Evolutionary conservation across 306 rosid genomes (phyloP).

Genomic region (Quillaja saponaria): DNA sequence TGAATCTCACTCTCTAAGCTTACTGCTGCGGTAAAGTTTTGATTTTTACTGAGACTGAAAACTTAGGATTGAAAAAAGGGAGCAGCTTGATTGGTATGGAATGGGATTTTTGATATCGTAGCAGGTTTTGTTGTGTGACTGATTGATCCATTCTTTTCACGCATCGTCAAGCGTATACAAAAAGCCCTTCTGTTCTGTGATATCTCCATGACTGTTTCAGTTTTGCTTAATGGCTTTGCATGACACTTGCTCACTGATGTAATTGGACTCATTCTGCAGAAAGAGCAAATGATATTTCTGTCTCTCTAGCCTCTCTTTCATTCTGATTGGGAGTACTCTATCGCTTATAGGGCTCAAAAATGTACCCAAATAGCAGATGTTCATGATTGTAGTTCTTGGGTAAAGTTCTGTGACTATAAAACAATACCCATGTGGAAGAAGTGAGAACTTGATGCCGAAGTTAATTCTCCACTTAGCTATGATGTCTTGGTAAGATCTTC

Average conservation of each 20-base stretch:
- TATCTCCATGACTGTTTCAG: constrained; percentile 2
- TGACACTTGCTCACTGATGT: constrained; percentile 27
- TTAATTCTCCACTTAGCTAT: constrained; percentile 24
- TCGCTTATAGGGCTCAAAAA: too few relatives aligned
- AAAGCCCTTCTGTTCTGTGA: constrained; percentile 1
- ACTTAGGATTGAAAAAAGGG: not conserved
- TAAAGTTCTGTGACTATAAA: not conserved
- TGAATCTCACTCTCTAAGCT: not conserved
- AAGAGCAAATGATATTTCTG: constrained; percentile 3
- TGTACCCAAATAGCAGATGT: not conserved
- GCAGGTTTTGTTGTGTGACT: constrained; percentile 8
- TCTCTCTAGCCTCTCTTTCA: not conserved
- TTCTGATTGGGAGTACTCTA: too few relatives aligned
- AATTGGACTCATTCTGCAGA: constrained; percentile 23
- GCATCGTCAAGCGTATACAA: constrained; percentile 26
- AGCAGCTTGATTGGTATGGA: constrained; percentile 4
- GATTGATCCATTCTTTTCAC: constrained; percentile 21
- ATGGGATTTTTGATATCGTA: constrained; percentile 11
- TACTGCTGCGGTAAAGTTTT: not conserved
- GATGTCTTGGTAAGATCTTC: not conserved
- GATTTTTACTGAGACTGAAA: constrained; percentile 25
- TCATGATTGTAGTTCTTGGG: too few relatives aligned
- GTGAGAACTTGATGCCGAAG: constrained; percentile 28
- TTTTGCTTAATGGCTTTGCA: constrained; percentile 16
- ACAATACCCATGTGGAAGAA: not conserved